These are phyloP conservation scores for Pseudogymnoascus sp. DNA, from an alignment of 2,329 filamentous ascomycete species.

Conservation along the genomic window DNA sequence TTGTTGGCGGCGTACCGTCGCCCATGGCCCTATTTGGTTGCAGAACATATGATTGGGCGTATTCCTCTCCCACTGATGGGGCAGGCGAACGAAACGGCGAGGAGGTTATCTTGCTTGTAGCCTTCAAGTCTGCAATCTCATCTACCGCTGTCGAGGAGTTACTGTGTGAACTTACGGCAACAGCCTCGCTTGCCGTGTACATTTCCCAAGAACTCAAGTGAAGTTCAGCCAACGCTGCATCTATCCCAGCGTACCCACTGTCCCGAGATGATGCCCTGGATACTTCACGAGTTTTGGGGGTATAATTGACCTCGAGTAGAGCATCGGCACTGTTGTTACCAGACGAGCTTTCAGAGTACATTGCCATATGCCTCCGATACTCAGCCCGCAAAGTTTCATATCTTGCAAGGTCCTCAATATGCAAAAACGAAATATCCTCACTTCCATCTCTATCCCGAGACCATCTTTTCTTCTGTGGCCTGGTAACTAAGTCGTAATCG, in stretches of 20 bases:
- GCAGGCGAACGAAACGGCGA: neutral
- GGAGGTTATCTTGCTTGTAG: neutral
- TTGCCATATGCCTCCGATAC: neutral
- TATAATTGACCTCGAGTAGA: neutral
- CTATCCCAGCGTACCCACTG: neutral
- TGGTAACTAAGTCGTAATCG: neutral
- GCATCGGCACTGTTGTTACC: neutral
- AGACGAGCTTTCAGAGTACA: neutral
- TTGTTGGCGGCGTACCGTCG: neutral
- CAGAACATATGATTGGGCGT: neutral
- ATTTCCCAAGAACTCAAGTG: neutral
- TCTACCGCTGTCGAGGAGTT: neutral
- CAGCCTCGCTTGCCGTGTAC: neutral
- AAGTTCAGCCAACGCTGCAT: neutral
- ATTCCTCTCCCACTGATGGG: neutral
- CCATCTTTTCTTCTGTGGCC: neutral
- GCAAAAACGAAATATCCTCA: neutral
- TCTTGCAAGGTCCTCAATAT: slow-evolving; percentile 1
- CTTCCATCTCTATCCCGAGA: neutral
- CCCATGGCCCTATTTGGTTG: neutral
- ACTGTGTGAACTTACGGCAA: no score
- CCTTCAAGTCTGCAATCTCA: neutral
- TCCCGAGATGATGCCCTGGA: neutral
- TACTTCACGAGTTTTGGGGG: neutral
- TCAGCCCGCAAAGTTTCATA: slow-evolving; percentile 1